phyloP scores from a whole-genome alignment of 345 rosid genomes.

The Arabis hirsuta region DNA sequence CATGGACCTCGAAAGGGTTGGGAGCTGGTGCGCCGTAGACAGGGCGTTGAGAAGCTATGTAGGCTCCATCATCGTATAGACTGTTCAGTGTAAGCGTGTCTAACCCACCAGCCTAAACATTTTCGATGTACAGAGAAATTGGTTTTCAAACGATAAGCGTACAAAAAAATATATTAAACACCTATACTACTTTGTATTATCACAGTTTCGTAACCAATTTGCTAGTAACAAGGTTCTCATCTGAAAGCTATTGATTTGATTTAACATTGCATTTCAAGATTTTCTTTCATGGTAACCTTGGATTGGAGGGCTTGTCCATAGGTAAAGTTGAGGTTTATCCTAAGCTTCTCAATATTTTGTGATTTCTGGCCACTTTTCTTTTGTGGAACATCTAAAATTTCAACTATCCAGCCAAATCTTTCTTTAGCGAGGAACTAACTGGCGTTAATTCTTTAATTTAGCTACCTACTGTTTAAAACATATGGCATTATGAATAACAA shows the following conservation, averaged over 20 bases:
- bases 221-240: background rate
- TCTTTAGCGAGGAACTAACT: too few species aligned
- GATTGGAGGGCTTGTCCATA: too few species aligned
- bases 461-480: background rate
- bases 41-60: constrained; percentile 83
- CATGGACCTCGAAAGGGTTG: constrained; percentile 87
- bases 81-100: constrained; percentile 88
- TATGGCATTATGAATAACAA: constrained; percentile 1
- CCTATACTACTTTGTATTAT: constrained; percentile 16
- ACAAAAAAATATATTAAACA: background rate
- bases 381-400: too few species aligned
- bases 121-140: background rate
- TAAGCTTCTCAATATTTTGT: too few species aligned
- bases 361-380: too few species aligned
- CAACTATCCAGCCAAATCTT: too few species aligned
- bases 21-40: constrained; percentile 83
- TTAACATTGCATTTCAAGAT: too few species aligned
- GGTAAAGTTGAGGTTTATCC: too few species aligned
- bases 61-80: constrained; percentile 80
- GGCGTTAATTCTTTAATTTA: background rate
- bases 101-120: constrained; percentile 88
- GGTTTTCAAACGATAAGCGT: background rate
- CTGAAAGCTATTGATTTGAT: too few species aligned
- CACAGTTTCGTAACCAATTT: background rate
- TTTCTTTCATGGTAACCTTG: too few species aligned